Conservation (phyloP, 2,329 filamentous ascomycete genomes). For the Trichoderma atroviride region DNA sequence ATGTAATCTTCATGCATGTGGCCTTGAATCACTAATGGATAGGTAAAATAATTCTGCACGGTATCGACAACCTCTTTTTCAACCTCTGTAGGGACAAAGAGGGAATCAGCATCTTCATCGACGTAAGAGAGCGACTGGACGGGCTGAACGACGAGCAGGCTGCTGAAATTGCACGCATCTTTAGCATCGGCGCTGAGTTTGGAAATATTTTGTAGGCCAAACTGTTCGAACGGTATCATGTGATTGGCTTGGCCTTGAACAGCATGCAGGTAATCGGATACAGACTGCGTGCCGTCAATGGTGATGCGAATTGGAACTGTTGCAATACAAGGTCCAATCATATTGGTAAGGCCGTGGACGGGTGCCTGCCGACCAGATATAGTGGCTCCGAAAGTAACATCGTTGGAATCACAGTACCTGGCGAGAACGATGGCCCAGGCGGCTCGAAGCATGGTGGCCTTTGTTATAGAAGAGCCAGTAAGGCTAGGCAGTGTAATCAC, state of each 20-base stretch:
- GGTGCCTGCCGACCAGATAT: constrained; percentile 32
- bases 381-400: constrained; percentile 30
- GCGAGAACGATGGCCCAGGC: constrained; percentile 16
- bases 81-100: constrained; percentile 9
- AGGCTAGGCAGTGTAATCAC: background rate
- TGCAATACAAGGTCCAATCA: constrained; percentile 31
- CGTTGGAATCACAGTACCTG: constrained; percentile 28
- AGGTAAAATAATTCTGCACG: constrained; percentile 24
- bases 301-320: constrained; percentile 27
- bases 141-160: constrained; percentile 31
- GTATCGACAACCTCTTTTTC: constrained; percentile 17
- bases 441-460: constrained; percentile 30
- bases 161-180: constrained; percentile 31
- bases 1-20: constrained; percentile 17
- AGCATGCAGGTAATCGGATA: constrained; percentile 14
- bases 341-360: constrained; percentile 31
- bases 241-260: constrained; percentile 28
- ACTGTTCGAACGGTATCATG: constrained; percentile 33
- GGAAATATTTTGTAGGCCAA: constrained; percentile 34
- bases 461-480: constrained; percentile 25
- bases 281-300: background rate
- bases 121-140: constrained; percentile 15
- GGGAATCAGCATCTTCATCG: background rate
- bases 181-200: constrained; percentile 27
- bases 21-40: constrained; percentile 21